Percentiles rank a stretch among this genome's conserved stretches.
These are phyloP conservation scores for Aurantiochytrium sp. DNA, from an alignment of 108 stramenopile genomes.

Conservation along the genomic window DNA sequence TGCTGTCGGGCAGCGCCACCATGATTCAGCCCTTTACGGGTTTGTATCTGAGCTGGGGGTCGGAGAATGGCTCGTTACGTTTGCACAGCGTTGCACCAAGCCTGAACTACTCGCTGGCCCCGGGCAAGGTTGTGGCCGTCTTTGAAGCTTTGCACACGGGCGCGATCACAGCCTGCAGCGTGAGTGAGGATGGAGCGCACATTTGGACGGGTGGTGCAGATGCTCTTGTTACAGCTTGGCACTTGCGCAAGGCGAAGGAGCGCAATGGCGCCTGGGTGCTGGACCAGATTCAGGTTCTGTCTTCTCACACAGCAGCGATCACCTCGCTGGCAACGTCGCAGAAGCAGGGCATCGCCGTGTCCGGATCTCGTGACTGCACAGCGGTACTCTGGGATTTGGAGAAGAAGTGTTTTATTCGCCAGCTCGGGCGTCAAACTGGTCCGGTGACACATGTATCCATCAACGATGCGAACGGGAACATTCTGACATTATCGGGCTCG, in stretches of 20 bases:
- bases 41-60: neutral
- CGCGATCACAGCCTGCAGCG: neutral
- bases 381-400: neutral
- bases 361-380: neutral
- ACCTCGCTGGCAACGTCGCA: neutral
- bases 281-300: neutral
- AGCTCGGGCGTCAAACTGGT: neutral
- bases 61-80: neutral
- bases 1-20: neutral
- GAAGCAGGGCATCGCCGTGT: neutral
- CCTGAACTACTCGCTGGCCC: neutral
- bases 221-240: neutral
- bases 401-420: neutral
- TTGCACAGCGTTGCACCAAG: neutral
- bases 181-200: neutral
- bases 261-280: neutral
- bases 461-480: neutral
- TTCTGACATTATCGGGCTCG: neutral
- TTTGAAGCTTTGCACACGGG: neutral
- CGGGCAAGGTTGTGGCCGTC: neutral
- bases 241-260: neutral
- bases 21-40: neutral
- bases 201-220: constrained; percentile 6
- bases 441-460: neutral
- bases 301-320: neutral